Evolutionary conservation across 768 basidiomycete species (phyloP).

Genomic region (Tricholoma flavovirens): DNA sequence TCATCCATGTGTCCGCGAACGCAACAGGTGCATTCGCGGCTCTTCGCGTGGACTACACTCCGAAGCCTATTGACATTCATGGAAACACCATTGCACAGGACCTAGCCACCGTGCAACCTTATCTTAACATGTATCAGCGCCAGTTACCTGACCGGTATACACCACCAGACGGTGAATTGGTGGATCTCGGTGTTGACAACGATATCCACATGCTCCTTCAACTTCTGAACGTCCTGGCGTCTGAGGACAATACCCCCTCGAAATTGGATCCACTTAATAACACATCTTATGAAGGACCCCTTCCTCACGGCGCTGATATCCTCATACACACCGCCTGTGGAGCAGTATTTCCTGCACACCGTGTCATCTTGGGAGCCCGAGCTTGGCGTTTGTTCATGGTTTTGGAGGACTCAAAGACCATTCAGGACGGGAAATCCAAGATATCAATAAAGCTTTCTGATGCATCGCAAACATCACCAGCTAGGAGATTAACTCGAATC

Average conservation of each 20-base stretch:
- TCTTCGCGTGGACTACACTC: slow-evolving; percentile 65
- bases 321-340: slow-evolving; percentile 39
- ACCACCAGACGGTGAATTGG: slow-evolving; percentile 24
- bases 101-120: slow-evolving; percentile 62
- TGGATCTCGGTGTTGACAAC: slow-evolving; percentile 30
- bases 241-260: slow-evolving; percentile 22
- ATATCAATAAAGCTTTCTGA: slow-evolving; percentile 26
- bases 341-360: slow-evolving; percentile 55
- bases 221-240: slow-evolving; percentile 28
- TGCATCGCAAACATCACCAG: not conserved
- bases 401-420: slow-evolving; percentile 28
- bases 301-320: slow-evolving; percentile 59
- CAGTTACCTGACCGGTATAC: not conserved
- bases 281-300: slow-evolving; percentile 13
- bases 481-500: slow-evolving; percentile 23
- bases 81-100: slow-evolving; percentile 63
- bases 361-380: slow-evolving; percentile 59
- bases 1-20: slow-evolving; percentile 77
- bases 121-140: slow-evolving; percentile 27
- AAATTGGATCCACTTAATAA: not conserved
- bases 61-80: slow-evolving; percentile 44
- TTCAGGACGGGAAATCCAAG: slow-evolving; percentile 23
- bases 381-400: slow-evolving; percentile 39
- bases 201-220: slow-evolving; percentile 31
- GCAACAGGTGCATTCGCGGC: slow-evolving; percentile 87